phyloP scores from a whole-genome alignment of 2,329 filamentous ascomycete species.

The Westerdykella sp. region DNA sequence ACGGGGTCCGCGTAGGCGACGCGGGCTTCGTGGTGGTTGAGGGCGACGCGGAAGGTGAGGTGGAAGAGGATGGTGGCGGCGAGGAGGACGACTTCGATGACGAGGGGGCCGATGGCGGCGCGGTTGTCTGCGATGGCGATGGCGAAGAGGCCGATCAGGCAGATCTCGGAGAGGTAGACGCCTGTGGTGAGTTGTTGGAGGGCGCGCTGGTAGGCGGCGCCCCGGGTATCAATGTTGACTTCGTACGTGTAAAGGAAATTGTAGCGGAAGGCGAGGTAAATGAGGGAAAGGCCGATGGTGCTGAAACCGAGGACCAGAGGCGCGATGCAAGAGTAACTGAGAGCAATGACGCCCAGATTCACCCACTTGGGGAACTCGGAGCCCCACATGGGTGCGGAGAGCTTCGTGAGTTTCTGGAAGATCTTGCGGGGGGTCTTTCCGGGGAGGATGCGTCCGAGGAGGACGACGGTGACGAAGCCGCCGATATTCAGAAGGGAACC shows the following conservation, averaged over 20 bases:
- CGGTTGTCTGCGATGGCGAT: conserved; percentile 33
- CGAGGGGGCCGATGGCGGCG: conserved; percentile 37
- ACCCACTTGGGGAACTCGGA: conserved; percentile 44
- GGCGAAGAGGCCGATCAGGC: conserved; percentile 44
- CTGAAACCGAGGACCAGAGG: conserved; percentile 45
- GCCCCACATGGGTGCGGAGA: conserved; percentile 42
- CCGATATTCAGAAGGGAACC: conserved; percentile 64
- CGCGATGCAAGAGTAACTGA: conserved; percentile 46
- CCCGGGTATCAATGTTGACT: conserved; percentile 43
- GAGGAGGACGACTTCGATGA: conserved; percentile 40
- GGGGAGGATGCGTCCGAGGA: conserved; percentile 61
- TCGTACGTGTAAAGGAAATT: conserved; percentile 46
- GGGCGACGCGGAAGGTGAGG: conserved; percentile 22
- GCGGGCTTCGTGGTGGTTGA: conserved; percentile 19
- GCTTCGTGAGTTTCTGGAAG: conserved; percentile 40
- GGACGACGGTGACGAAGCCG: conserved; percentile 73
- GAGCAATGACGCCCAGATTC: conserved; percentile 41
- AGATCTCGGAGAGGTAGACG: conserved; percentile 45
- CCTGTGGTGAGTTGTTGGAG: conserved; percentile 44
- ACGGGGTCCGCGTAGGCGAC: conserved; percentile 24
- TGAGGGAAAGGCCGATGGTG: conserved; percentile 38
- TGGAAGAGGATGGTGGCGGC: conserved; percentile 39
- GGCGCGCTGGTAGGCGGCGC: conserved; percentile 42
- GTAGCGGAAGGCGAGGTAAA: conserved; percentile 46
- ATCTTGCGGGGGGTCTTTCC: conserved; percentile 44